A percentile compares a stretch with the other conserved stretches of the same genome.
Conservation (phyloP, 1,139 yeast genomes). For the Geotrichum citri-aurantii region DNA sequence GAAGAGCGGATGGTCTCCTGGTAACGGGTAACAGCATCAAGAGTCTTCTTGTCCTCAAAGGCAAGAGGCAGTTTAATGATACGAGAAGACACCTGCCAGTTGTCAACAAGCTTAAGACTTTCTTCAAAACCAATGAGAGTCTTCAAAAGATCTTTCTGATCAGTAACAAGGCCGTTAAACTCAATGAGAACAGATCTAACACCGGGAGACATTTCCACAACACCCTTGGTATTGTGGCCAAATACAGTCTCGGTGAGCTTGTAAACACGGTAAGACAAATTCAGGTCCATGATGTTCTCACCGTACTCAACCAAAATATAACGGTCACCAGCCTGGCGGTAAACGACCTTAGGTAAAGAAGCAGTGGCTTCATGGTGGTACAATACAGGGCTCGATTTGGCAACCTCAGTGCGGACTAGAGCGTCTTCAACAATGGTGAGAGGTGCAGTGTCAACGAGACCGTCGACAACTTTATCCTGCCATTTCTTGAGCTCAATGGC, state of each 20-base stretch:
- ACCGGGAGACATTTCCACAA: conserved; percentile 94
- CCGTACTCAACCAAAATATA: conserved; percentile 90
- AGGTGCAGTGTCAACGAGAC: conserved; percentile 17
- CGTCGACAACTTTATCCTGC: conserved; percentile 45
- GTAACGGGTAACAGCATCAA: conserved; percentile 85
- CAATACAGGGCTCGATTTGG: conserved; percentile 47
- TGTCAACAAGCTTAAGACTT: conserved; percentile 63
- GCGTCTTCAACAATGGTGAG: conserved; percentile 18
- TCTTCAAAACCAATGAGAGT: conserved; percentile 68
- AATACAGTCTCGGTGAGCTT: conserved; percentile 67
- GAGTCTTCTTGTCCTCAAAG: conserved; percentile 82
- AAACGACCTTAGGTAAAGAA: conserved; percentile 65
- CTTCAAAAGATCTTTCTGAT: conserved; percentile 55
- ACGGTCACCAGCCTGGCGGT: conserved; percentile 96
- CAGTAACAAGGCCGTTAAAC: conserved; percentile 54
- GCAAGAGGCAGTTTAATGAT: conserved; percentile 89
- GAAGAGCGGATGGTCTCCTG: conserved; percentile 86
- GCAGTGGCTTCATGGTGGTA: conserved; percentile 39
- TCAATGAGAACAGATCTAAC: conserved; percentile 91
- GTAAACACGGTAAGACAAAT: conserved; percentile 77
- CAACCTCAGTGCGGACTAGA: conserved; percentile 11
- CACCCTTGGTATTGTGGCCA: conserved; percentile 55
- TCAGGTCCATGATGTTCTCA: conserved; percentile 77
- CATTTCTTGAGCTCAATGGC: conserved; percentile 58
- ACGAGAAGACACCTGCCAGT: conserved; percentile 83